phyloP scores from a whole-genome alignment of 768 basidiomycete species.

The Termitomyces sp. region DNA sequence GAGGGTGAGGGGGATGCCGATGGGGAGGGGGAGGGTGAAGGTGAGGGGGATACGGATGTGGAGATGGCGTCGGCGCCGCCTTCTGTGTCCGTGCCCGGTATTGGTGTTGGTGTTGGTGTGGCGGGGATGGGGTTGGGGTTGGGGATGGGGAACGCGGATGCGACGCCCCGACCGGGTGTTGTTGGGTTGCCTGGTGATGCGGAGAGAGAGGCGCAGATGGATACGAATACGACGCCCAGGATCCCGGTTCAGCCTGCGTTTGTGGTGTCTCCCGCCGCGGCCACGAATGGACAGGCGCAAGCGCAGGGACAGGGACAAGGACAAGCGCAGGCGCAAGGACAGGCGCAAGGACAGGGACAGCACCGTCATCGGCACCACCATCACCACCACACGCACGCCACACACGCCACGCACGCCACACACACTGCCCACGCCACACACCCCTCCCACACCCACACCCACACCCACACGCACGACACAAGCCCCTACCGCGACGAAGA shows the following conservation, averaged over 20 bases:
- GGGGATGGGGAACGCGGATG: conserved; percentile 44
- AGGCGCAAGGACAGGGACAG: not conserved
- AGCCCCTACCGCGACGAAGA: conserved; percentile 94
- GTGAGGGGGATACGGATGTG: conserved; percentile 19
- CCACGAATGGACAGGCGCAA: not conserved
- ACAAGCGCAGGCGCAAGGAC: not conserved
- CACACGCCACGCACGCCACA: not conserved
- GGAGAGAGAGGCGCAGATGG: not conserved
- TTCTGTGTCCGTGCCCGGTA: not conserved
- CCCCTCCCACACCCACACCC: conserved; percentile 9
- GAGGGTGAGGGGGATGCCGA: conserved; percentile 23
- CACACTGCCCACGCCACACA: conserved; percentile 2
- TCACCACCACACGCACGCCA: not conserved
- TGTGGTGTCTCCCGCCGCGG: not conserved
- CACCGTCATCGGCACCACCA: not conserved
- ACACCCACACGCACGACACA: conserved; percentile 27
- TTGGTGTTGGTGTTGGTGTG: not conserved
- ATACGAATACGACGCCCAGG: not conserved
- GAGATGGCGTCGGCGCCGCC: conserved; percentile 14
- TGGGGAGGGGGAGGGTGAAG: conserved; percentile 22
- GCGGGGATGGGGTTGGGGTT: not conserved
- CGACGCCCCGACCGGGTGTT: conserved; percentile 63
- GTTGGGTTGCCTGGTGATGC: conserved; percentile 46
- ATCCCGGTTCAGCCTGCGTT: not conserved
- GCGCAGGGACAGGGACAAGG: not conserved